Percentiles rank a stretch among this genome's conserved stretches.
phyloP scores from a whole-genome alignment of 257 asterid species.

The Solanum etuberosum region DNA sequence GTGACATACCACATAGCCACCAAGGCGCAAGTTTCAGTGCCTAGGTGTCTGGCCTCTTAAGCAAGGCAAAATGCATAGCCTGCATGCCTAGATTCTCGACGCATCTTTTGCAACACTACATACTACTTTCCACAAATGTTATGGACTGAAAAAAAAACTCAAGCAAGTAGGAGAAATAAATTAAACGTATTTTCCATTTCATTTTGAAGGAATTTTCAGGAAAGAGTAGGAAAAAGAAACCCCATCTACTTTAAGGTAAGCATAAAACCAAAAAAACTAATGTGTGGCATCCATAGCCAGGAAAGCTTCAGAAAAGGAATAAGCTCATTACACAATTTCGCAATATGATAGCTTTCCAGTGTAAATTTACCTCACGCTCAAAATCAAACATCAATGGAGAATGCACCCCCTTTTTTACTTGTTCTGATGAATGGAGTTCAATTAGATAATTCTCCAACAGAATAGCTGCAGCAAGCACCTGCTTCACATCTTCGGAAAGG shows the following conservation, averaged over 20 bases:
- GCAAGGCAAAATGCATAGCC: neutral
- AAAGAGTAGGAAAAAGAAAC: neutral
- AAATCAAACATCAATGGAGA: constrained; percentile 25
- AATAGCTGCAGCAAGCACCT: constrained; percentile 85
- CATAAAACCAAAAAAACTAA: neutral
- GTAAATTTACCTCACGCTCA: constrained; percentile 10
- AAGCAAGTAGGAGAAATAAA: neutral
- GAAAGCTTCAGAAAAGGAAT: neutral
- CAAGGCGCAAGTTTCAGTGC: neutral
- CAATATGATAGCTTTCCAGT: constrained; percentile 24
- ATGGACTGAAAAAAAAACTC: neutral
- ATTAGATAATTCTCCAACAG: constrained; percentile 55
- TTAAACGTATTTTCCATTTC: neutral
- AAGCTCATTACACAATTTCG: neutral
- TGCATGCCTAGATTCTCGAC: neutral
- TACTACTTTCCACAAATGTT: neutral
- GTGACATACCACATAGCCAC: neutral
- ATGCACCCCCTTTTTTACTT: constrained; percentile 25
- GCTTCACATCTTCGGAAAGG: constrained; percentile 60
- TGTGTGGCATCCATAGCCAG: neutral
- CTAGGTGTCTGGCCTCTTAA: neutral
- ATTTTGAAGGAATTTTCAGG: neutral
- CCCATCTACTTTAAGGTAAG: neutral
- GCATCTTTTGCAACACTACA: neutral
- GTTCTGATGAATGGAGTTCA: constrained; percentile 48